These are phyloP conservation scores for Herpetomonas muscarum DNA, from an alignment of 208 protist genomes.

Conservation along the genomic window DNA sequence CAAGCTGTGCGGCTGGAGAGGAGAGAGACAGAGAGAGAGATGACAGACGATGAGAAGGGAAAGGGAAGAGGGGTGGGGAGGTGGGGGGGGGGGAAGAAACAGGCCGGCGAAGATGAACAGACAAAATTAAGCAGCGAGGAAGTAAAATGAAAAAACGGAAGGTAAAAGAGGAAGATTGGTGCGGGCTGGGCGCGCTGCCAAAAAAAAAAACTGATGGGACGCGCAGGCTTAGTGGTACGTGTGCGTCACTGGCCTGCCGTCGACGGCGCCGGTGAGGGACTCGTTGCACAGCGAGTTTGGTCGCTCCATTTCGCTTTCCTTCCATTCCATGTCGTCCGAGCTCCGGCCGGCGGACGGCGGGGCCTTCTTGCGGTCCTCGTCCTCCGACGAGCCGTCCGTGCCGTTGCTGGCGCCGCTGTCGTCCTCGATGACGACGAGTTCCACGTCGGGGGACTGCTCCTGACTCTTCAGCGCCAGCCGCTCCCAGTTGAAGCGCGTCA, in stretches of 20 bases:
- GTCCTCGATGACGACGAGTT: background rate
- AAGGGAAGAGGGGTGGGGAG: background rate
- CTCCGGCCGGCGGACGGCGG: background rate
- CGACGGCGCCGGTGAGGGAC: background rate
- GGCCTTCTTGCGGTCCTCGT: background rate
- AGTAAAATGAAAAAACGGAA: background rate
- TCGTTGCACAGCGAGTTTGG: background rate
- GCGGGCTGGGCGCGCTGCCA: background rate
- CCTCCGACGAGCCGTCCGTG: background rate
- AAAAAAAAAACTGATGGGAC: background rate
- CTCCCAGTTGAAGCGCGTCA: constrained; percentile 52
- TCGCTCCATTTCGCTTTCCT: background rate
- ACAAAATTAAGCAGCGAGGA: background rate
- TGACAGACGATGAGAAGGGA: background rate
- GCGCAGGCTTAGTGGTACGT: background rate
- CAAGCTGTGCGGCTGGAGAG: no score
- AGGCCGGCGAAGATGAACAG: background rate
- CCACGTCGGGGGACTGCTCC: background rate
- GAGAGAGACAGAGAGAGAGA: no score
- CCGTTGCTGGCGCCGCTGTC: background rate
- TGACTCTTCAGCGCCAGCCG: constrained; percentile 38
- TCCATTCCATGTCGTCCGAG: background rate
- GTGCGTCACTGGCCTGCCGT: background rate
- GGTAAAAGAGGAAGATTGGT: background rate
- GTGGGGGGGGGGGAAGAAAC: background rate